Evolutionary conservation across 768 basidiomycete species (phyloP), one percentile per base, ranked within the genome.

Genomic region (Termitomyces sp.): DNA sequence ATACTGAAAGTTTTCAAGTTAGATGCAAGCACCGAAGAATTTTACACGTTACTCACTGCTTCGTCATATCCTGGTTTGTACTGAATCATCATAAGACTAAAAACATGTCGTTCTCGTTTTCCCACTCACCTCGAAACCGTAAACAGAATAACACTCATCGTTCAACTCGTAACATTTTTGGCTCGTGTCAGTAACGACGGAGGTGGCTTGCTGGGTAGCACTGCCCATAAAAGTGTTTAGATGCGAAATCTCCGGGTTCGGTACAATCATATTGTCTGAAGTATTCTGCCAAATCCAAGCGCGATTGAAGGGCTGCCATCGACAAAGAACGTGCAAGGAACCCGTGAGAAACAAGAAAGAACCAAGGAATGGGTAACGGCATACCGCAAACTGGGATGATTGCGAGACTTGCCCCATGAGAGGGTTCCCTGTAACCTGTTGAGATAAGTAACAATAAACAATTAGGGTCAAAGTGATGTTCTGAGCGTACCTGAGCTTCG

Each of bases 361-460:
- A 43, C 51, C 48, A 46, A 46, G 45, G 43, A 34, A 55, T 52
- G 22, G 16, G 8, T 56, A 62, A 32, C 13, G 30, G 74, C 83
- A 69, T 62, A 88, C 87, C 67, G 82, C 86, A 80, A 83, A 89
- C 70, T 95, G 92, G 12, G 82, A 89, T 9, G 85, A 87, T 69
- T 93, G 91, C 16, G 89, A 91, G 8, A 93, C 91, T 62, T 87
- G 81, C 14, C 81, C 86, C n/a, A 65, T 61, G 67, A 78, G 74
- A 60, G 71, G 80, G 7, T 61, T 68, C 26, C 73, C 80, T 55
- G 67, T 80, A 66, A 76, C 80, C 86, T 71, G 73, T 66, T 12
- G 33, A 44, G 30, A 42, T 55, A n/a, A 53, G 32, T 42, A 48
- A 7, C 44, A 12, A 34, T 68, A 43, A 56, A 66, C 63, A 26